Conservation (phyloP, 1,284 basidiomycete genomes). For the Dichomitus squalens region DNA sequence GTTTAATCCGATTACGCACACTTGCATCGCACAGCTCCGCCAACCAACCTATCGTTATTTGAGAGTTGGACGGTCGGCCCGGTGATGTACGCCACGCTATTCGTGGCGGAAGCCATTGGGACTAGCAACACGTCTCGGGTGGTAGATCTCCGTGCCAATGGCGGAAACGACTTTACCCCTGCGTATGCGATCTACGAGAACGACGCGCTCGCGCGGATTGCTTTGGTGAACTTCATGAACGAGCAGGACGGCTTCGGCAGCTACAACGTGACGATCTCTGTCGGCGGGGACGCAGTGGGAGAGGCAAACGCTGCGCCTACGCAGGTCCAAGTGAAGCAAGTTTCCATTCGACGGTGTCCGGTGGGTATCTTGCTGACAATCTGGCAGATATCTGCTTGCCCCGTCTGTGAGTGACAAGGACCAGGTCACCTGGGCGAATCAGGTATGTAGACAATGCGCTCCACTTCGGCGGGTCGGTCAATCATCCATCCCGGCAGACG, state of each 20-base stretch:
- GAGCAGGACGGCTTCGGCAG: conserved; percentile 53
- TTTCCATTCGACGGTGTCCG: too few relatives aligned
- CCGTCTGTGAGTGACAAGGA: conserved; percentile 58
- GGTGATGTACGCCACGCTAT: conserved; percentile 67
- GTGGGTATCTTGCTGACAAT: too few relatives aligned
- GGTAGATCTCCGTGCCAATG: conserved; percentile 56
- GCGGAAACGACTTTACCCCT: conserved; percentile 54
- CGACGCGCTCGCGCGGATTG: conserved; percentile 52
- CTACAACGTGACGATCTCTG: conserved; percentile 45
- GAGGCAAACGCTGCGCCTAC: conserved; percentile 38
- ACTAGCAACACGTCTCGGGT: conserved; percentile 58
- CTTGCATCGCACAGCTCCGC: conserved; percentile 52
- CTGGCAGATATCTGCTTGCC: conserved; percentile 56
- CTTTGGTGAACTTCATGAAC: conserved; percentile 68
- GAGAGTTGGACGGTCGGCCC: conserved; percentile 65
- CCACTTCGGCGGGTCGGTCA: neutral
- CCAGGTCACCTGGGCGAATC: conserved; percentile 74
- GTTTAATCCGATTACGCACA: too few relatives aligned
- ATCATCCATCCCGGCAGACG: conserved; percentile 43
- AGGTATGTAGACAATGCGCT: conserved; percentile 19
- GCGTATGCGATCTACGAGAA: conserved; percentile 74
- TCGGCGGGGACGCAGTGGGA: conserved; percentile 43
- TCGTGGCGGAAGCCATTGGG: conserved; percentile 70
- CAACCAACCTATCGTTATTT: conserved; percentile 57
- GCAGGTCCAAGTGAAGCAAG: conserved; percentile 49